phyloP scores from a whole-genome alignment of 2,329 filamentous ascomycete genomes.

The Ustulina deusta region DNA sequence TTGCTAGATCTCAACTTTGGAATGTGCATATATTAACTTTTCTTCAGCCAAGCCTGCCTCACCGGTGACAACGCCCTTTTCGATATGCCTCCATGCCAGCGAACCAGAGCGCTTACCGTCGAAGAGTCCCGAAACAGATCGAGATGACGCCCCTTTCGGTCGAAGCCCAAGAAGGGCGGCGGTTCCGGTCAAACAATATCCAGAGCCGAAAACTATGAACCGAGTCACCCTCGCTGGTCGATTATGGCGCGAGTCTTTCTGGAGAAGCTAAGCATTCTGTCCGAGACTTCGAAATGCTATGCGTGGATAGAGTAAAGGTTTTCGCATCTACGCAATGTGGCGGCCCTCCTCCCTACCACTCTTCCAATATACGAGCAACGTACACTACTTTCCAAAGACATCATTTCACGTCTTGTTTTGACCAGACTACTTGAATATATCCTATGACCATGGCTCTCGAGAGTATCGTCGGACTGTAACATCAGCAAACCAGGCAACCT shows the following conservation, averaged over 20 bases:
- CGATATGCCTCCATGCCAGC: not conserved
- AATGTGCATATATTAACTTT: constrained; percentile 10
- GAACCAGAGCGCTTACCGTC: not conserved
- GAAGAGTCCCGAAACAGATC: not conserved
- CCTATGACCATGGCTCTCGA: not conserved
- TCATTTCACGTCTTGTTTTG: not conserved
- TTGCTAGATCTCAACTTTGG: constrained; percentile 1
- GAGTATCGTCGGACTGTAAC: not conserved
- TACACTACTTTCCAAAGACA: not conserved
- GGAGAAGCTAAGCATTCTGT: not conserved
- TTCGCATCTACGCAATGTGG: not conserved
- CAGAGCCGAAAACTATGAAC: not conserved
- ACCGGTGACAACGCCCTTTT: not conserved
- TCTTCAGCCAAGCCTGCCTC: not conserved
- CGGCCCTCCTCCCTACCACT: too few relatives aligned
- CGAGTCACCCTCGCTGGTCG: not conserved
- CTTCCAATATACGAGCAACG: not conserved
- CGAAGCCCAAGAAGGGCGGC: not conserved
- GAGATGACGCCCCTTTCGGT: not conserved
- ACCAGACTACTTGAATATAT: not conserved
- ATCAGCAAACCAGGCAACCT: not conserved
- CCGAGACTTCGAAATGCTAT: not conserved
- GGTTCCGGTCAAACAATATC: not conserved
- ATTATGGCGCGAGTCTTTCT: not conserved
- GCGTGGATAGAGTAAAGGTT: not conserved